Conservation (phyloP, 257 asterid genomes). For the Mitragyna speciosa region DNA sequence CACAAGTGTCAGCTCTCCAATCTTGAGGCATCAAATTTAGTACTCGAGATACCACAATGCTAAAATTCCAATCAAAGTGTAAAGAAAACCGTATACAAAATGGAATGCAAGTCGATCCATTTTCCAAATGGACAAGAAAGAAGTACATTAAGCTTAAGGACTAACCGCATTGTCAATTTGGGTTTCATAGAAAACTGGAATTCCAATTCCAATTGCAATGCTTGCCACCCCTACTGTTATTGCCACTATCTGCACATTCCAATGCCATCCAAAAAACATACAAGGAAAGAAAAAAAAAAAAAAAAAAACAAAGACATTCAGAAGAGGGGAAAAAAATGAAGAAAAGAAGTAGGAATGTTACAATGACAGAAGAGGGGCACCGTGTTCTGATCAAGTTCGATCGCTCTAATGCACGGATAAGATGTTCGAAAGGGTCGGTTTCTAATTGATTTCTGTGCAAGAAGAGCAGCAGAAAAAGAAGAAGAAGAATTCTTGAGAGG, state of each 20-base stretch:
- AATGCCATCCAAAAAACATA: conserved; percentile 5
- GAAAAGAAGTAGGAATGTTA: background rate
- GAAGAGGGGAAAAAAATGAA: background rate
- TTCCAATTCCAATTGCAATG: conserved; percentile 84
- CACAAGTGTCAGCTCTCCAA: background rate
- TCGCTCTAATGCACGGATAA: conserved; percentile 72
- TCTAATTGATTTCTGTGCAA: conserved; percentile 34
- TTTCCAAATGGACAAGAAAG: background rate
- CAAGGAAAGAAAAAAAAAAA: background rate
- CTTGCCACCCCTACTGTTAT: conserved; percentile 80
- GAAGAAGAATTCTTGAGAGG: conserved; percentile 48
- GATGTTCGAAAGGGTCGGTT: conserved; percentile 42
- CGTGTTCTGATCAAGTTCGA: conserved; percentile 91
- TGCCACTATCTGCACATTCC: conserved; percentile 60
- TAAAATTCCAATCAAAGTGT: background rate
- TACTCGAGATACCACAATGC: background rate
- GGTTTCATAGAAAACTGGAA: conserved; percentile 85
- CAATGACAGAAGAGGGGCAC: conserved; percentile 28
- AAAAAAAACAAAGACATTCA: background rate
- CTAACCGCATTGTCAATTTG: conserved; percentile 88
- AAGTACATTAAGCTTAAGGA: background rate
- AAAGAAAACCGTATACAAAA: too few relatives aligned
- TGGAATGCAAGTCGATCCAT: background rate
- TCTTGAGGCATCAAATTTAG: background rate
- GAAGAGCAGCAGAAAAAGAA: conserved; percentile 24